Conservation (phyloP, 805 yeast genomes). For the Metschnikowia baotianmanensis region DNA sequence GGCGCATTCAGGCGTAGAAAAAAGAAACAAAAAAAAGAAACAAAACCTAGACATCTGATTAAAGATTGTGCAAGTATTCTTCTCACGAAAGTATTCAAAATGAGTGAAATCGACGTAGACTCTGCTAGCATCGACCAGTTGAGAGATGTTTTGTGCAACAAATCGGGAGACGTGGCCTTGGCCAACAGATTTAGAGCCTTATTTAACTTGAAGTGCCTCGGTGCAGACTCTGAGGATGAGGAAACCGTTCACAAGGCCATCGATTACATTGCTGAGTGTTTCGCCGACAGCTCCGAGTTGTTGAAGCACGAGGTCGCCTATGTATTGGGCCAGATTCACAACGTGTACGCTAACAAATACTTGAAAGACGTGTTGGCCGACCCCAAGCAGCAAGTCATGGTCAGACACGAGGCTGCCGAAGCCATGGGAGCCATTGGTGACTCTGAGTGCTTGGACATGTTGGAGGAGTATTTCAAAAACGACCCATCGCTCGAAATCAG, state of each 20-base stretch:
- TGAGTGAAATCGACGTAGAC: conserved; percentile 40
- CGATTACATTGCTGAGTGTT: conserved; percentile 81
- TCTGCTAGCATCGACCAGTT: conserved; percentile 56
- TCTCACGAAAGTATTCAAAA: conserved; percentile 6
- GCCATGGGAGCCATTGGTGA: conserved; percentile 97
- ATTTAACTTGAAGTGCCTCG: conserved; percentile 84
- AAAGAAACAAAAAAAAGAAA: neutral
- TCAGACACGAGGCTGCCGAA: conserved; percentile 99
- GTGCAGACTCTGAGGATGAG: conserved; percentile 60
- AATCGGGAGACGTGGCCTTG: conserved; percentile 64
- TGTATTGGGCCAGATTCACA: conserved; percentile 93
- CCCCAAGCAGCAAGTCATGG: conserved; percentile 82
- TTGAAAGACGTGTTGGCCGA: conserved; percentile 70
- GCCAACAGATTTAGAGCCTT: conserved; percentile 92
- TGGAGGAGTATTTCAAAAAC: conserved; percentile 58
- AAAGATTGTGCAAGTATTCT: no score
- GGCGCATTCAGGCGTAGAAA: conserved; percentile 4
- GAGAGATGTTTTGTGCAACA: conserved; percentile 68
- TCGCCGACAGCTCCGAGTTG: conserved; percentile 78
- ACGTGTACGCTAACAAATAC: conserved; percentile 71
- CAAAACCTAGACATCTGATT: neutral
- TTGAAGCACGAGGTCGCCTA: conserved; percentile 98
- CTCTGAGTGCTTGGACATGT: conserved; percentile 60
- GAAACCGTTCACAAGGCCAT: conserved; percentile 64
- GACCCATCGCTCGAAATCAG: conserved; percentile 88